Conservation (phyloP, 768 basidiomycete genomes). For the Auricularia auricula-judae region DNA sequence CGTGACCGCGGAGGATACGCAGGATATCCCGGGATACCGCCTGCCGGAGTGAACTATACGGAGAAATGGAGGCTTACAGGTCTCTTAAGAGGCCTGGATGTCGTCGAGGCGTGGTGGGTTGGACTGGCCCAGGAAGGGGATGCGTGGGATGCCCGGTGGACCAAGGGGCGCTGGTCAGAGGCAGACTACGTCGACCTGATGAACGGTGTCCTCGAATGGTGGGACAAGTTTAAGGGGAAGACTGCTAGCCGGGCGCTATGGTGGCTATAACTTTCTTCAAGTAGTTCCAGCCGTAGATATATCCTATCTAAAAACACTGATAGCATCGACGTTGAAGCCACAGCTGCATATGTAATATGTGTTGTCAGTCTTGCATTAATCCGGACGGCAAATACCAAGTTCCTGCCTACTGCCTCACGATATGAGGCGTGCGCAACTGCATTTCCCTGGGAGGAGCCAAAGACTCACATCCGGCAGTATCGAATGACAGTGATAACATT, state of each 20-base stretch:
- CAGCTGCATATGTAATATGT: too few relatives aligned
- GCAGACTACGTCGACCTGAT: not conserved
- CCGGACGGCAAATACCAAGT: too few relatives aligned
- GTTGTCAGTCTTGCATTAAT: too few relatives aligned
- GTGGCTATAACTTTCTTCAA: not conserved
- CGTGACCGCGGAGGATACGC: not conserved
- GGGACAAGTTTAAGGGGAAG: not conserved
- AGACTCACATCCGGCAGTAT: too few relatives aligned
- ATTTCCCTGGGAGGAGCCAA: too few relatives aligned
- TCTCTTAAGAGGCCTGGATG: not conserved
- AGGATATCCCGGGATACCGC: not conserved
- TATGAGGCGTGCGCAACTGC: too few relatives aligned
- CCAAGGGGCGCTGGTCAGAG: not conserved
- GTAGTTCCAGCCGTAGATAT: too few relatives aligned
- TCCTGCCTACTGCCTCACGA: too few relatives aligned
- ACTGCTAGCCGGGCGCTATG: not conserved
- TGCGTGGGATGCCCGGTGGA: not conserved
- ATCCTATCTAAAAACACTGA: too few relatives aligned
- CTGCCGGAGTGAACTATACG: not conserved
- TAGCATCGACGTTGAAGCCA: too few relatives aligned
- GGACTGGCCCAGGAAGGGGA: not conserved
- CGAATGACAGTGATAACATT: too few relatives aligned
- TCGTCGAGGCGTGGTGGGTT: not conserved
- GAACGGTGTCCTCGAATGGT: not conserved
- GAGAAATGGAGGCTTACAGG: not conserved